A percentile compares a stretch with the other conserved stretches of the same genome.
These are phyloP conservation scores for Cladosporium sp. DNA, from an alignment of 2,329 filamentous ascomycete species.

Conservation along the genomic window DNA sequence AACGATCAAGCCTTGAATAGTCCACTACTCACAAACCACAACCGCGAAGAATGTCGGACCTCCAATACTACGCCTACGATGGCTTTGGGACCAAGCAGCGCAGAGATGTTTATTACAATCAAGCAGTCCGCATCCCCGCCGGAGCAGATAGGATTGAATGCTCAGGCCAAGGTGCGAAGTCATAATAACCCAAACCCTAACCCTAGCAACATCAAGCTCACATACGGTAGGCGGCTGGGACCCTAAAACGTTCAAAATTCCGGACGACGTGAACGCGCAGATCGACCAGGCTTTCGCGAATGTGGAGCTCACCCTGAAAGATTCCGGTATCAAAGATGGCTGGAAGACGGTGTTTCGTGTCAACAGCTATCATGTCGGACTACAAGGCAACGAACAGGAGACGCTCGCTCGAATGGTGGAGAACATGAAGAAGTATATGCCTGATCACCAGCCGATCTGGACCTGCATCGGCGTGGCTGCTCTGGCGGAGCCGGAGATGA, in stretches of 20 bases:
- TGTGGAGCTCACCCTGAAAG: slow-evolving; percentile 45
- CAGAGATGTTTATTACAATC: slow-evolving; percentile 28
- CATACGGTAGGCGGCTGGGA: slow-evolving; percentile 30
- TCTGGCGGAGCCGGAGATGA: slow-evolving; percentile 47
- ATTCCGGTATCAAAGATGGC: slow-evolving; percentile 48
- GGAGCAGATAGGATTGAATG: slow-evolving; percentile 31
- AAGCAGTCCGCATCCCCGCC: slow-evolving; percentile 29
- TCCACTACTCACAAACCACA: too few relatives aligned
- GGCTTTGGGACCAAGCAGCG: slow-evolving; percentile 33
- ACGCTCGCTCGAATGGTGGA: slow-evolving; percentile 37
- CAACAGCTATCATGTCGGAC: slow-evolving; percentile 23
- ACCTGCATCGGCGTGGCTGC: slow-evolving; percentile 47
- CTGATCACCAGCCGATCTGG: slow-evolving; percentile 49
- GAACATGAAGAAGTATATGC: slow-evolving; percentile 47
- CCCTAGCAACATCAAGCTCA: neutral
- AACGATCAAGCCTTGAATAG: too few relatives aligned
- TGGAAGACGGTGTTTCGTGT: slow-evolving; percentile 47
- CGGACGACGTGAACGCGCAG: slow-evolving; percentile 22
- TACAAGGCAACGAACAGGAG: slow-evolving; percentile 10
- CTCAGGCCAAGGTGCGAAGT: slow-evolving; percentile 30
- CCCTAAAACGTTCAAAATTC: slow-evolving; percentile 19
- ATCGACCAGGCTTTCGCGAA: slow-evolving; percentile 49
- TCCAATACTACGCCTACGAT: slow-evolving; percentile 36
- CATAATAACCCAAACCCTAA: neutral
- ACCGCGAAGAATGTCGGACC: slow-evolving; percentile 29